These are phyloP conservation scores for Gentiana dahurica DNA, from an alignment of 257 asterid species.

Conservation along the genomic window DNA sequence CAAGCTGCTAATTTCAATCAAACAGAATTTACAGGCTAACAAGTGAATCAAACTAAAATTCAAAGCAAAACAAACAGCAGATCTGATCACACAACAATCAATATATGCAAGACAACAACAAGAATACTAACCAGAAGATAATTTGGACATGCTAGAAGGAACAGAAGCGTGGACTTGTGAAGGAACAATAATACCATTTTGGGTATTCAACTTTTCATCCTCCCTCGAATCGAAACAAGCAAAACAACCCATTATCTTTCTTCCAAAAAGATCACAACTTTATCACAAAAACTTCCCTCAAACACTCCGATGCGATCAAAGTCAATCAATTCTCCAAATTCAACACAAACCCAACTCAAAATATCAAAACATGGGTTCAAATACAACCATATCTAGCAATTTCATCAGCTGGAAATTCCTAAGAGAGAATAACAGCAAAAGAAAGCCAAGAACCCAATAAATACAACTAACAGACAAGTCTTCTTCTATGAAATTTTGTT, in stretches of 20 bases:
- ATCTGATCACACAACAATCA: slow-evolving; percentile 37
- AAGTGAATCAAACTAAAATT: slow-evolving; percentile 1
- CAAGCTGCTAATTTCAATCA: no score
- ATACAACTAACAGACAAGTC: slow-evolving; percentile 7
- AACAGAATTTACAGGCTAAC: background rate
- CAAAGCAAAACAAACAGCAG: slow-evolving; percentile 13
- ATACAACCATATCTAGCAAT: slow-evolving; percentile 6
- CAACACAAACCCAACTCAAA: slow-evolving; percentile 26
- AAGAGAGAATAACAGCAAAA: slow-evolving; percentile 9
- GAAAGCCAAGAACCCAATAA: background rate
- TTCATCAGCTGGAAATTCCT: slow-evolving; percentile 15
- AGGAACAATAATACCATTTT: slow-evolving; percentile 43
- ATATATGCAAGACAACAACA: background rate
- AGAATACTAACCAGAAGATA: slow-evolving; percentile 68
- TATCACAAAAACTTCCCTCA: slow-evolving; percentile 19
- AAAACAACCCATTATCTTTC: slow-evolving; percentile 77
- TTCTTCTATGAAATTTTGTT: slow-evolving; percentile 8
- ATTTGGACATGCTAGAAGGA: slow-evolving; percentile 57
- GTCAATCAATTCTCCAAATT: slow-evolving; percentile 23
- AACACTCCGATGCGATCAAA: slow-evolving; percentile 19
- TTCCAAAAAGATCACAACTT: slow-evolving; percentile 20
- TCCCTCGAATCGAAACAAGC: slow-evolving; percentile 87
- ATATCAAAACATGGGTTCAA: slow-evolving; percentile 2
- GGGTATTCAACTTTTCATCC: slow-evolving; percentile 65
- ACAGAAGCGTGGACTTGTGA: slow-evolving; percentile 41